Base-by-base conservation (phyloP, 768 basidiomycete genomes). In the Agaricus blazei region DNA sequence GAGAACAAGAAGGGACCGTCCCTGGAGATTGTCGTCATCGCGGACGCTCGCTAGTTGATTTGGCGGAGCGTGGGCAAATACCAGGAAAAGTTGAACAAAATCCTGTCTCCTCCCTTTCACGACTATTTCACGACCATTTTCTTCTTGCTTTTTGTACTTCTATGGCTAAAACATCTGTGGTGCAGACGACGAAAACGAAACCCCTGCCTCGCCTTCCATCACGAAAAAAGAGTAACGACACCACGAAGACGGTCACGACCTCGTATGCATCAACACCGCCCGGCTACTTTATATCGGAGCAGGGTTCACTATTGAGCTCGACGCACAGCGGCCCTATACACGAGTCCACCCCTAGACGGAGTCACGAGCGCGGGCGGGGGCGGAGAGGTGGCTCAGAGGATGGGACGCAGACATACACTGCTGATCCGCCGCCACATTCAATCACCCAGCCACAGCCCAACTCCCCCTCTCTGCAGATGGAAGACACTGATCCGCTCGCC, bases 191-290 rank as follows among this genome's bases (percentile, higher is more conserved):
- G 40, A 56, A 23, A 41, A 36, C 54, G 36, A 49, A 49, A 31
- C 54, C 54, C 2, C 41, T 50, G 7, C 48, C 48, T 15, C 27
- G 37, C 23, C 52, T 54, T 26, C 54, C 41, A n/a, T 12, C 34
- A 12, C 7, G 34, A 26, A 47, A 27, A 31, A 54, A 29, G 52
- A 54, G 36, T n/a, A 46, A 19, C 37, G 37, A 29, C 11, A 43
- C 40, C 9, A 31, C 15, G 31, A 27, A n/a, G 31, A 48, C 47
- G 8, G 24, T 40, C 19, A 50, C 15, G 27, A 36, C 54, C 12
- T 49, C 54, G n/a, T 56, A 50, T 37, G 54, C 54, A 7, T 56
- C 54, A 26, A 56, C 54, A 12, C 54, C 54, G 8, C 49, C 41
- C 54, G 44, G 24, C 24, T 56, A 43, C 31, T 56, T 49, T 42